These are phyloP conservation scores for Ulmus americana DNA, from an alignment of 331 rosid genomes.

Conservation along the genomic window DNA sequence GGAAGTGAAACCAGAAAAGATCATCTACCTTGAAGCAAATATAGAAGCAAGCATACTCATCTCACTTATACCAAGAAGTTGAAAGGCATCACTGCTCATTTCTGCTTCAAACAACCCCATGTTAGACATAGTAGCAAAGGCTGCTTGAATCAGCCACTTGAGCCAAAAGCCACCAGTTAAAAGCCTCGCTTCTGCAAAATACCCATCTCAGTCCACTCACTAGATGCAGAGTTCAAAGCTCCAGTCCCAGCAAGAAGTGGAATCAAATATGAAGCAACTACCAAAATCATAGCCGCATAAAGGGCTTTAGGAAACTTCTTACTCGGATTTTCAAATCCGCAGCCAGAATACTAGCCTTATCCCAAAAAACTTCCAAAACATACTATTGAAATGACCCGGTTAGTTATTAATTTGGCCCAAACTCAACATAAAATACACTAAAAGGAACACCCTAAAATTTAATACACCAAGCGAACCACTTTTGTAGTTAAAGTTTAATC, in stretches of 20 bases:
- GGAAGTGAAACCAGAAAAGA: conserved; percentile 4
- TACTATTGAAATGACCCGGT: conserved; percentile 38
- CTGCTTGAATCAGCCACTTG: conserved; percentile 73
- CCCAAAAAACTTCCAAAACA: conserved; percentile 95
- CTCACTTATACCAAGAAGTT: conserved; percentile 83
- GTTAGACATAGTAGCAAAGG: conserved; percentile 72
- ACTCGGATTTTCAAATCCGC: conserved; percentile 80
- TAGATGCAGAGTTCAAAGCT: conserved; percentile 42
- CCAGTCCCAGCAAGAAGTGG: conserved; percentile 87
- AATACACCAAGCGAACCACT: no score
- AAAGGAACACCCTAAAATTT: no score
- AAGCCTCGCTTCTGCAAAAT: conserved; percentile 69
- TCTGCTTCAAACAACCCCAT: conserved; percentile 87
- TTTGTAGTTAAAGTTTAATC: no score
- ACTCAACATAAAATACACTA: no score
- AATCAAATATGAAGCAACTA: conserved; percentile 59
- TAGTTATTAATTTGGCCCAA: no score
- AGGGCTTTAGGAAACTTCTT: conserved; percentile 68
- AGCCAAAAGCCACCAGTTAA: conserved; percentile 78
- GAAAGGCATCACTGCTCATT: conserved; percentile 82
- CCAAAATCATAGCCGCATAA: conserved; percentile 61
- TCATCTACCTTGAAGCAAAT: conserved; percentile 58
- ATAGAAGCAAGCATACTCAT: conserved; percentile 77
- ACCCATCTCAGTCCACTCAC: conserved; percentile 67
- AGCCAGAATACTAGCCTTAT: conserved; percentile 75